phyloP scores from a whole-genome alignment of 2,329 filamentous ascomycete genomes.

The Claviceps lovelessii region DNA sequence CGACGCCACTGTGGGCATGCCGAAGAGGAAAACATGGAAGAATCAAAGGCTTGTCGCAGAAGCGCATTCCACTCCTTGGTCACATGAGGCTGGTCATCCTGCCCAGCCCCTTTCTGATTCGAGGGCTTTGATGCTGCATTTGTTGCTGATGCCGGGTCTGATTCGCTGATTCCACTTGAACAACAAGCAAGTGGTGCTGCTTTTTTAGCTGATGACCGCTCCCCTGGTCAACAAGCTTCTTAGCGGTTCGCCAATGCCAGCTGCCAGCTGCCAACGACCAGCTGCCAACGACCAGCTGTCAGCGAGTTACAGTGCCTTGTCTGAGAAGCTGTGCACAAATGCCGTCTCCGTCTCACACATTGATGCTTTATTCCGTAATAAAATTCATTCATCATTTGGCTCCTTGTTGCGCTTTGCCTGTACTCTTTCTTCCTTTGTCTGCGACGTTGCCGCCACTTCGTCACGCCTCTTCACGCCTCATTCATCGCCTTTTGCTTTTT shows the following conservation, averaged over 20 bases:
- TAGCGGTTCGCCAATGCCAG: neutral
- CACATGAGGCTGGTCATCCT: no score
- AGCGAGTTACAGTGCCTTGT: neutral
- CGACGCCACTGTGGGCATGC: no score
- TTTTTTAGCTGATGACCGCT: neutral
- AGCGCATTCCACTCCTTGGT: no score
- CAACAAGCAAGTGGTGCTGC: no score
- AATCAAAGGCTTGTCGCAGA: no score
- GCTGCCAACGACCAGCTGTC: no score
- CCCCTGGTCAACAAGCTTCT: slow-evolving; percentile 1
- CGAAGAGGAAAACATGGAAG: no score
- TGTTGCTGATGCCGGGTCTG: no score
- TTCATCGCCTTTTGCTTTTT: neutral
- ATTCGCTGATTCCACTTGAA: no score
- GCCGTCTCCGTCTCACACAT: neutral
- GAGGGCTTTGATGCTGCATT: no score
- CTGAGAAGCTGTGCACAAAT: neutral
- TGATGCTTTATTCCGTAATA: neutral
- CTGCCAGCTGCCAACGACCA: neutral
- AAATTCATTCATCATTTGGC: neutral
- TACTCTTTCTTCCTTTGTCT: neutral
- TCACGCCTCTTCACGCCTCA: neutral
- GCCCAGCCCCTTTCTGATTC: no score
- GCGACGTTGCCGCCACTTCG: neutral
- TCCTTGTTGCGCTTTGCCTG: neutral